Evolutionary conservation across 1,139 yeast species (phyloP), one percentile per base, ranked within the genome.

Genomic region (Wickerhamomyces sp.): DNA sequence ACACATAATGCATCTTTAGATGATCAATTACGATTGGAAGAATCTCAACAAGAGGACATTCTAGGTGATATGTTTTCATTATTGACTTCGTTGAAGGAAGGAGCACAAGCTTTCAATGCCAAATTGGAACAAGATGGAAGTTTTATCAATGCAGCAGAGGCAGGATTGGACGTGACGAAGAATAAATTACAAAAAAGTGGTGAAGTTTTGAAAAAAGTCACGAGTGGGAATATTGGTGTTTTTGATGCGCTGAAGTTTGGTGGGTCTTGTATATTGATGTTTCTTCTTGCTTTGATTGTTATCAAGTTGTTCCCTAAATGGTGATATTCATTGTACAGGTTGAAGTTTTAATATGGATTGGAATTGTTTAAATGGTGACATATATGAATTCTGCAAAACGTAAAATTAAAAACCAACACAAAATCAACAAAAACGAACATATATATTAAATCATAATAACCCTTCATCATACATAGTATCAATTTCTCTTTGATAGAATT

Each of bases 381-480:
- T n/a, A n/a, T n/a, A n/a, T n/a, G n/a, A n/a, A n/a, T n/a, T n/a
- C n/a, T n/a, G n/a, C n/a, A n/a, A n/a, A n/a, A n/a, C n/a, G n/a
- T n/a, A n/a, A n/a, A n/a, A n/a, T n/a, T n/a, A n/a, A n/a, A n/a
- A n/a, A n/a, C n/a, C n/a, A n/a, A n/a, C n/a, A n/a, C 11, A 15
- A 34, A 34, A 14, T 23, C n/a, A 32, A 11, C 18, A 38, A 4
- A 11, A 32, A 32, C 18, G 18, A 23, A 15, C 13, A n/a, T 14
- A 29, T n/a, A 34, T 9, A 15, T 27, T n/a, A 13, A 30, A 15
- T 37, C 27, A 37, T 29, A 30, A 55, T 36, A 3, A 42, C 40
- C 64, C 81, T 55, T 76, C 79, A 6, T 59, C 60, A 54, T 77
- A 77, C 64, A 77, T 64, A 5, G 48, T 52, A 15, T 67, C 67